Base-by-base conservation (phyloP, 139 green algal genomes). In the Parachlorella kessleri region DNA sequence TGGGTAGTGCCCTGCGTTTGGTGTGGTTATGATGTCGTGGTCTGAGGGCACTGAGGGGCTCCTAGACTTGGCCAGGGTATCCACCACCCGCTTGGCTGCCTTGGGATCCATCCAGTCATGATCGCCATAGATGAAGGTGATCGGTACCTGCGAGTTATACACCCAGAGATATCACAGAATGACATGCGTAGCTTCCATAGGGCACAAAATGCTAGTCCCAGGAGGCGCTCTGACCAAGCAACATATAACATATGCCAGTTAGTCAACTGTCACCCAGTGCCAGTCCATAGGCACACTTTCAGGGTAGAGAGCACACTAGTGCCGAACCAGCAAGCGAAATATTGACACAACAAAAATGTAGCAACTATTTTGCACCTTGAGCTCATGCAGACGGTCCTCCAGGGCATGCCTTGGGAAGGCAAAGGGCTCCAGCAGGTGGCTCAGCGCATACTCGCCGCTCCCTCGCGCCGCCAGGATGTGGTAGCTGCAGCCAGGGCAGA, bases 61-160 rank as follows among this genome's bases (percentile, higher is more conserved):
- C 3, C 78, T 72, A 18, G 64, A n/a, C 68, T 78, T 26, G 6
- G 41, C 9, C n/a, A 87, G 63, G 28, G 72, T 68, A 9, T 38
- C 41, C 4, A 42, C 37, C 24, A 85, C n/a, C 9, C 79, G 64
- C 32, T 63, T 26, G 6, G 73, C 87, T 14, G 55, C 80, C 32
- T 75, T 73, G 6, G 69, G 79, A 53, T 94, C 83, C 90, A 94
- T 94, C 91, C 94, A 98, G 83, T 98, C 94, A 36, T 89, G 64
- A 55, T 93, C 81, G 26, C 91, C 93, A 65, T 89, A 89, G 18
- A 89, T 87, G 66, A 86, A 91, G 4, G 80, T 83, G 32, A 81
- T 42, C 9, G 76, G 80, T 9, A 90, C 77, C 81, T 91, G 84
- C 54, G 21, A 28, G 48, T 59, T 28, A 59, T n/a, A n/a, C n/a